Conservation (phyloP, 2,329 filamentous ascomycete genomes). For the Geosmithia putterillii region DNA sequence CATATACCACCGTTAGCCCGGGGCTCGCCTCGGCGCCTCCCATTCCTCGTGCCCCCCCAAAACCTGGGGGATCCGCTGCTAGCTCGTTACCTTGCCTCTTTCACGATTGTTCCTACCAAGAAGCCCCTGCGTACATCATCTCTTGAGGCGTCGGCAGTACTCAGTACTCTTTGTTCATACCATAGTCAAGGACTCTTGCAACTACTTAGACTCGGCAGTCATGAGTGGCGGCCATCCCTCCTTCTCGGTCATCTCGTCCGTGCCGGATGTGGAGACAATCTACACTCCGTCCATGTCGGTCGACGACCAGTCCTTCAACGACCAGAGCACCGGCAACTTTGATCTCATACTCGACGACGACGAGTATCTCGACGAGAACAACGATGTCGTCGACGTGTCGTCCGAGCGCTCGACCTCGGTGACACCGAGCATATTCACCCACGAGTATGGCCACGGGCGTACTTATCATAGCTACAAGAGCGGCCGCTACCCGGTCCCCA, state of each 20-base stretch:
- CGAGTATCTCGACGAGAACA: slow-evolving; percentile 9
- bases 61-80: not conserved
- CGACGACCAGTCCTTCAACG: slow-evolving; percentile 7
- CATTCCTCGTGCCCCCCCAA: not conserved
- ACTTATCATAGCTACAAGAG: slow-evolving; percentile 30
- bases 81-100: not conserved
- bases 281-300: slow-evolving; percentile 7
- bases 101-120: not conserved
- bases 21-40: too few relatives aligned
- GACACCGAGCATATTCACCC: slow-evolving; percentile 17
- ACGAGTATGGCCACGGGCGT: slow-evolving; percentile 19
- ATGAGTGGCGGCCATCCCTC: slow-evolving; percentile 8
- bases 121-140: not conserved
- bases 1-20: not conserved
- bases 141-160: not conserved
- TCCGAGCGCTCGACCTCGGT: slow-evolving; percentile 19
- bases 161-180: not conserved
- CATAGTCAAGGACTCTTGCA: not conserved
- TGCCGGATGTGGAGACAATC: slow-evolving; percentile 10
- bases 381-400: slow-evolving; percentile 4
- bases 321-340: slow-evolving; percentile 13
- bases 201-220: not conserved
- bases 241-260: slow-evolving; percentile 16
- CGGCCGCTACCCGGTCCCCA: slow-evolving; percentile 32
- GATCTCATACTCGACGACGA: slow-evolving; percentile 9